A percentile compares a stretch with the other conserved stretches of the same genome.
These are phyloP conservation scores for Rhizophagus clarus DNA, from an alignment of 192 early-diverging fungal species.

Conservation along the genomic window DNA sequence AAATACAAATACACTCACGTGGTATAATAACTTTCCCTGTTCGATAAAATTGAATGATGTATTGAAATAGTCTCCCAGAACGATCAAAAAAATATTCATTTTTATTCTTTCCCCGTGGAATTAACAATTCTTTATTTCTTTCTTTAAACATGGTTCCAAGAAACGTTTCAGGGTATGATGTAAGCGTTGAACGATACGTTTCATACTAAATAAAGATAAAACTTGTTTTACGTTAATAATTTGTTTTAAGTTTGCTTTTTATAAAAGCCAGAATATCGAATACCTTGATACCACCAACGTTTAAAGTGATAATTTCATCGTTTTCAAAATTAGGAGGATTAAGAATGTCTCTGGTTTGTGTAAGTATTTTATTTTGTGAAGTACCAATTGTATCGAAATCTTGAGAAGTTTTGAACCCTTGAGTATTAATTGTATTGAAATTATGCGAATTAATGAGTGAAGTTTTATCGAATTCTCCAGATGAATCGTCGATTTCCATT, in stretches of 20 bases:
- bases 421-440: no score
- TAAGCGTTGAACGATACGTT: slow-evolving; percentile 19
- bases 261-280: neutral
- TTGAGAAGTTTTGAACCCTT: no score
- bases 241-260: neutral
- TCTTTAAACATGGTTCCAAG: slow-evolving; percentile 22
- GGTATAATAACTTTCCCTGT: slow-evolving; percentile 8
- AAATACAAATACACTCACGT: no score
- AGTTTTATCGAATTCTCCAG: no score
- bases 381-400: no score
- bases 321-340: no score
- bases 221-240: neutral
- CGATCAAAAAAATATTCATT: slow-evolving; percentile 30
- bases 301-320: neutral
- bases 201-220: slow-evolving; percentile 18
- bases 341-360: no score
- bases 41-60: slow-evolving; percentile 27
- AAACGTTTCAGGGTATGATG: neutral
- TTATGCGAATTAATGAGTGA: no score
- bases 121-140: slow-evolving; percentile 2
- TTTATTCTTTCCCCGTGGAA: neutral
- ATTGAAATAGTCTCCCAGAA: slow-evolving; percentile 6
- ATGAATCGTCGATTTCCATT: no score
- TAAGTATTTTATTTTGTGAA: no score
- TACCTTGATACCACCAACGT: slow-evolving; percentile 21